phyloP scores from a whole-genome alignment of 352 stramenopile genomes.

The Globisporangium irregulare region DNA sequence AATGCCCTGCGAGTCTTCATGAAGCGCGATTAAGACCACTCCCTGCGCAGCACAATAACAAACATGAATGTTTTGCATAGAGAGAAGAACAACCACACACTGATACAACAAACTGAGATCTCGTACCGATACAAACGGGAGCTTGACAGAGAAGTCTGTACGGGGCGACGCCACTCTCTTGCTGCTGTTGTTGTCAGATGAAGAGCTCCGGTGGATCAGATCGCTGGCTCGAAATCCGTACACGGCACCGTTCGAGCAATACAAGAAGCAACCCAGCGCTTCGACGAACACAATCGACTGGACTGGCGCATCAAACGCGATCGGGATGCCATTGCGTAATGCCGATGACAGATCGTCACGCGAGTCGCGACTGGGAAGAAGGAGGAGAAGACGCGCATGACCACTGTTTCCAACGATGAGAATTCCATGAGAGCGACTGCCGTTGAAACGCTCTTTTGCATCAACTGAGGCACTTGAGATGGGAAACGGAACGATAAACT shows the following conservation, averaged over 20 bases:
- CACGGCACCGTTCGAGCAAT: slow-evolving; percentile 24
- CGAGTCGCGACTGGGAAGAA: background rate
- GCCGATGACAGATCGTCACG: background rate
- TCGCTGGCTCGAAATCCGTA: slow-evolving; percentile 24
- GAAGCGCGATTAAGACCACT: slow-evolving; percentile 25
- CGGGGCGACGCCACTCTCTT: background rate
- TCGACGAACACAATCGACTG: slow-evolving; percentile 34
- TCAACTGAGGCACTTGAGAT: background rate
- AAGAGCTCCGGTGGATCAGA: slow-evolving; percentile 4
- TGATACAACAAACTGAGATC: background rate
- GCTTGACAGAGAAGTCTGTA: slow-evolving; percentile 21
- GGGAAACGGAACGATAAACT: slow-evolving; percentile 20
- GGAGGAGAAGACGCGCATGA: background rate
- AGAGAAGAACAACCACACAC: background rate
- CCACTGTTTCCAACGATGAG: slow-evolving; percentile 11
- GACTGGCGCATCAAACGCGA: slow-evolving; percentile 30
- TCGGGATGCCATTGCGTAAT: slow-evolving; percentile 3
- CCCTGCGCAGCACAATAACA: slow-evolving; percentile 18
- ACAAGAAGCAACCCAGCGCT: slow-evolving; percentile 29
- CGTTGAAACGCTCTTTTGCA: background rate
- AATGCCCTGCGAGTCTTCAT: slow-evolving; percentile 18
- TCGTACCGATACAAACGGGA: slow-evolving; percentile 31
- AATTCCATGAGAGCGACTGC: background rate
- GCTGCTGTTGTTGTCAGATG: background rate
- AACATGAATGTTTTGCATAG: background rate